phyloP scores from a whole-genome alignment of 305 asterid genomes.

The Fraxinus greggii region DNA sequence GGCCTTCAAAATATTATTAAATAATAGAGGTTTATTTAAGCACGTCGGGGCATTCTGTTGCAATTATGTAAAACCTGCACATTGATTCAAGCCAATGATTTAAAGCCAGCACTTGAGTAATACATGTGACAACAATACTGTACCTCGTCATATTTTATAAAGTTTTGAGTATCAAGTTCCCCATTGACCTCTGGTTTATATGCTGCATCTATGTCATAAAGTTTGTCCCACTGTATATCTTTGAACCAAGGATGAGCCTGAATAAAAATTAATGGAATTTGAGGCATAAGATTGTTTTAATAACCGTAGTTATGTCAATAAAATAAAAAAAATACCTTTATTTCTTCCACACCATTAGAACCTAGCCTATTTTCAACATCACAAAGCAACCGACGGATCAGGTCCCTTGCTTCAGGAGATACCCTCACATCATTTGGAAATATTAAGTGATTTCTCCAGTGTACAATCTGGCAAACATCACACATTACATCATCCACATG shows the following conservation, averaged over 20 bases:
- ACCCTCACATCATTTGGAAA: slow-evolving; percentile 70
- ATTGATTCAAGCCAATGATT: neutral
- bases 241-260: slow-evolving; percentile 88
- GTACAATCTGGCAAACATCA: slow-evolving; percentile 55
- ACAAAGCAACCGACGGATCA: slow-evolving; percentile 60
- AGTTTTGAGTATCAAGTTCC: slow-evolving; percentile 81
- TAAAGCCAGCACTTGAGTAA: neutral
- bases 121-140: slow-evolving; percentile 2
- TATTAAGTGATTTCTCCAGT: slow-evolving; percentile 64
- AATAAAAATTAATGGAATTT: neutral
- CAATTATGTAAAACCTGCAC: neutral
- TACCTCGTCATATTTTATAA: slow-evolving; percentile 72
- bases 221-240: slow-evolving; percentile 61
- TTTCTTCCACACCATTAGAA: slow-evolving; percentile 63
- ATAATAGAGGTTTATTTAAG: neutral
- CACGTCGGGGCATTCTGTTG: neutral
- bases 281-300: neutral
- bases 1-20: neutral
- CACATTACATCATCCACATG: slow-evolving; percentile 8
- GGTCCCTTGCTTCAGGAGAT: slow-evolving; percentile 71
- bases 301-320: neutral
- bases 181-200: slow-evolving; percentile 73
- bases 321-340: slow-evolving; percentile 46
- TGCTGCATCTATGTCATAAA: slow-evolving; percentile 73
- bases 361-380: slow-evolving; percentile 66